A percentile compares a stretch with the other conserved stretches of the same genome.
These are phyloP conservation scores for Ogataea naganishii DNA, from an alignment of 805 yeast species.

Conservation along the genomic window DNA sequence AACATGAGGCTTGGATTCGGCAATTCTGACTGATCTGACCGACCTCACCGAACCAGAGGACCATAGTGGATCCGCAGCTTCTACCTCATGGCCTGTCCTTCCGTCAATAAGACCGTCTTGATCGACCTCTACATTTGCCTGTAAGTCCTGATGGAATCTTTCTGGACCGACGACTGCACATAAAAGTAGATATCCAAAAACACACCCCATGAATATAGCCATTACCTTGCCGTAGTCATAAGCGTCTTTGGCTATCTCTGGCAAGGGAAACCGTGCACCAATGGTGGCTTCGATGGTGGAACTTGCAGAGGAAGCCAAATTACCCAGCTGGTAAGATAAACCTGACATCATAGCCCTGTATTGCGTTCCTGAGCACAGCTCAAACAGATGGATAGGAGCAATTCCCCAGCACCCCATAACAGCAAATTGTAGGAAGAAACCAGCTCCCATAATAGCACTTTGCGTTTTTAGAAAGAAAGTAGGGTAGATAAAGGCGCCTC, in stretches of 20 bases:
- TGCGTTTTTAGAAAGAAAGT: slow-evolving; percentile 37
- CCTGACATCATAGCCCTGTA: slow-evolving; percentile 57
- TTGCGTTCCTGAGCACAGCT: slow-evolving; percentile 51
- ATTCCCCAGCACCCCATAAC: slow-evolving; percentile 76
- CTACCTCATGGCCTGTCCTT: too few relatives aligned
- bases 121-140: slow-evolving; percentile 9
- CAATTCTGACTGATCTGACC: too few relatives aligned
- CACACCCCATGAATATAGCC: slow-evolving; percentile 63
- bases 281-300: slow-evolving; percentile 62
- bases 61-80: too few relatives aligned
- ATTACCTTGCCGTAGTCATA: slow-evolving; percentile 64
- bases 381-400: slow-evolving; percentile 56
- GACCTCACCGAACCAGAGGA: too few relatives aligned
- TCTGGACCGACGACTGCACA: slow-evolving; percentile 52
- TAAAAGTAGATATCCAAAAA: slow-evolving; percentile 42
- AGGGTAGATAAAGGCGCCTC: slow-evolving; percentile 58
- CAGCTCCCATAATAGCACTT: slow-evolving; percentile 43
- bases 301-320: slow-evolving; percentile 62
- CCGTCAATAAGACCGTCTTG: too few relatives aligned
- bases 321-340: slow-evolving; percentile 62
- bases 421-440: slow-evolving; percentile 53
- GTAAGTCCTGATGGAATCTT: slow-evolving; percentile 29
- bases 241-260: slow-evolving; percentile 20
- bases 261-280: slow-evolving; percentile 51
- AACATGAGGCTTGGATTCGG: too few relatives aligned